Percentiles rank a stretch among this genome's conserved stretches.
These are phyloP conservation scores for Cordyceps sp. DNA, from an alignment of 2,329 filamentous ascomycete genomes.

Conservation along the genomic window DNA sequence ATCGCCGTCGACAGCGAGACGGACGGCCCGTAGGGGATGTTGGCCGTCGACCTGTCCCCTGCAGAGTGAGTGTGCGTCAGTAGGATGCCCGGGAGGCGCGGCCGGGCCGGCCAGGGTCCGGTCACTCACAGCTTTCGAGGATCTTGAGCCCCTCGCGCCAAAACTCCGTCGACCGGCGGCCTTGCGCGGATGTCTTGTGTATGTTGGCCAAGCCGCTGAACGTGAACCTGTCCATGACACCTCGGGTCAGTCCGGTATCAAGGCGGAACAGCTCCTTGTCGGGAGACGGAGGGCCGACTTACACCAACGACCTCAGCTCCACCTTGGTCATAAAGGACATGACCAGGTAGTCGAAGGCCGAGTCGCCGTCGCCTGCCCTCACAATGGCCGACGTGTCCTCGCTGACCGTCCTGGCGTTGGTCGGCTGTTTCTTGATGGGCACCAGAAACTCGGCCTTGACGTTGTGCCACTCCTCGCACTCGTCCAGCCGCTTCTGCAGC, in stretches of 20 bases:
- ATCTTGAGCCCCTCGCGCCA: slow-evolving; percentile 26
- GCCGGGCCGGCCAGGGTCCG: neutral
- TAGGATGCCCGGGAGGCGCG: neutral
- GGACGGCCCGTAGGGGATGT: slow-evolving; percentile 20
- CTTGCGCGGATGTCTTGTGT: slow-evolving; percentile 18
- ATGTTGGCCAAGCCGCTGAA: slow-evolving; percentile 33
- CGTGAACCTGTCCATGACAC: slow-evolving; percentile 24
- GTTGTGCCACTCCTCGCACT: slow-evolving; percentile 31
- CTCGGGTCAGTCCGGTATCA: slow-evolving; percentile 6
- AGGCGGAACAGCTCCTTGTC: neutral
- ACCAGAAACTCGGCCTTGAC: slow-evolving; percentile 32
- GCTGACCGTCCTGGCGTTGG: slow-evolving; percentile 33
- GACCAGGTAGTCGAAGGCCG: slow-evolving; percentile 35
- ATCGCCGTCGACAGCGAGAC: slow-evolving; percentile 42
- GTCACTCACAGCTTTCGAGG: slow-evolving; percentile 30
- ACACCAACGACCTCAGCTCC: slow-evolving; percentile 39
- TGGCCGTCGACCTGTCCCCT: slow-evolving; percentile 19
- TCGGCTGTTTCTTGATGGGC: slow-evolving; percentile 35
- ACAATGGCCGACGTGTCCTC: slow-evolving; percentile 39
- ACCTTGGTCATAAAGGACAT: slow-evolving; percentile 44
- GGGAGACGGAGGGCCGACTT: slow-evolving; percentile 11
- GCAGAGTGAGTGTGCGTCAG: neutral
- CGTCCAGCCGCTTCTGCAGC: slow-evolving; percentile 46
- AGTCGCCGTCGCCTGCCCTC: slow-evolving; percentile 25
- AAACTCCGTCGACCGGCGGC: slow-evolving; percentile 18